phyloP scores from a whole-genome alignment of 768 basidiomycete species.

The Mycena maculata region DNA sequence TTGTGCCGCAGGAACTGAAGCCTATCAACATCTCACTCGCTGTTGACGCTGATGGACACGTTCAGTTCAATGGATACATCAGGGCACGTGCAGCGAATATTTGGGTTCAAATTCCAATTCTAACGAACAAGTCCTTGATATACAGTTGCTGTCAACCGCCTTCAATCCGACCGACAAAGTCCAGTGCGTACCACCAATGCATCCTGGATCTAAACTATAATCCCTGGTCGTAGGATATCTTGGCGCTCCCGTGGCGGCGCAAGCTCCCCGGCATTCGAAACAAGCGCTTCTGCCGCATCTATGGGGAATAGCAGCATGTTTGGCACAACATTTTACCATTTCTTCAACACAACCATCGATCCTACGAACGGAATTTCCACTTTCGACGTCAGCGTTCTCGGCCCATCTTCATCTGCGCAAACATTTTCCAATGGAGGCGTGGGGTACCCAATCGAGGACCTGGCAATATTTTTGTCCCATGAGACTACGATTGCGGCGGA shows the following conservation, averaged over 20 bases:
- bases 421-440: not conserved
- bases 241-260: slow-evolving; percentile 17
- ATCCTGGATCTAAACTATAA: too few relatives aligned
- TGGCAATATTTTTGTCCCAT: not conserved
- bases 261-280: not conserved
- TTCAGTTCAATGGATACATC: slow-evolving; percentile 28
- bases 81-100: not conserved
- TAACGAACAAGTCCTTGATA: not conserved
- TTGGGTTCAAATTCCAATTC: not conserved
- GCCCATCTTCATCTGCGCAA: not conserved
- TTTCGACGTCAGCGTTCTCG: slow-evolving; percentile 12
- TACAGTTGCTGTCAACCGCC: slow-evolving; percentile 5
- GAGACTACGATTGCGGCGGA: slow-evolving; percentile 2
- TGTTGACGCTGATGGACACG: not conserved
- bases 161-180: not conserved
- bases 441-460: slow-evolving; percentile 11
- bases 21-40: slow-evolving; percentile 28
- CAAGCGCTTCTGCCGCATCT: not conserved
- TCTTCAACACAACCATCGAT: slow-evolving; percentile 26
- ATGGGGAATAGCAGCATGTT: slow-evolving; percentile 30
- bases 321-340: slow-evolving; percentile 30
- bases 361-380: slow-evolving; percentile 20
- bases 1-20: slow-evolving; percentile 30
- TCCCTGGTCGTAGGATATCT: not conserved
- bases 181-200: not conserved